Evolutionary conservation across 2,329 filamentous ascomycete species (phyloP).

Genomic region (Trichoderma oligosporum): DNA sequence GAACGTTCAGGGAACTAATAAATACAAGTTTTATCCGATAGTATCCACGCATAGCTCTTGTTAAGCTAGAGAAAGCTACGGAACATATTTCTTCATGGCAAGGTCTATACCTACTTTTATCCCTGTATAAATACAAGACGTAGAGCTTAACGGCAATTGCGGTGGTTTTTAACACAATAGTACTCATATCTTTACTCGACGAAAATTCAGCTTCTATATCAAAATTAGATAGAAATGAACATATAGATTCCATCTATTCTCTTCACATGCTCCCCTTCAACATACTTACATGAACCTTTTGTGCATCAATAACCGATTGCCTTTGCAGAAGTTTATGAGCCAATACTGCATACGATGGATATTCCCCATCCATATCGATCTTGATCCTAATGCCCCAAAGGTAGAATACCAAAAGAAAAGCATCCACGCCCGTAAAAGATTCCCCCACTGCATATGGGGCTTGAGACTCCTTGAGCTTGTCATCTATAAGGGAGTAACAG

Average conservation of each 20-base stretch:
- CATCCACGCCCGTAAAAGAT: conserved; percentile 2
- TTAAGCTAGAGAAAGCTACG: too few relatives aligned
- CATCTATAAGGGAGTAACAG: neutral
- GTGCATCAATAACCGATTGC: neutral
- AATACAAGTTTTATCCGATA: too few relatives aligned
- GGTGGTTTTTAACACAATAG: too few relatives aligned
- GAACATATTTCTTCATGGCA: too few relatives aligned
- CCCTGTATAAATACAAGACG: too few relatives aligned
- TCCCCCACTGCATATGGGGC: neutral
- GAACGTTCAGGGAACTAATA: too few relatives aligned
- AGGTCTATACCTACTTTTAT: too few relatives aligned
- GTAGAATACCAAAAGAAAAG: neutral
- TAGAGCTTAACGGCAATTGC: too few relatives aligned
- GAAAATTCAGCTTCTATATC: neutral
- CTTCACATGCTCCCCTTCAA: too few relatives aligned
- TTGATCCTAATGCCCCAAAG: neutral
- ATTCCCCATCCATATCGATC: neutral
- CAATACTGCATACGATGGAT: neutral
- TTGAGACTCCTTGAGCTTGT: neutral
- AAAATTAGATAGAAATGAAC: neutral
- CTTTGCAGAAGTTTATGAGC: neutral
- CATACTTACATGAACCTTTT: neutral
- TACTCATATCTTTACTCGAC: too few relatives aligned
- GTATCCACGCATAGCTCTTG: too few relatives aligned
- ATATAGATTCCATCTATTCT: neutral